Evolutionary conservation across 2,329 filamentous ascomycete genomes (phyloP), one percentile per base, ranked within the genome.

Genomic region (Diaporthe capsici): DNA sequence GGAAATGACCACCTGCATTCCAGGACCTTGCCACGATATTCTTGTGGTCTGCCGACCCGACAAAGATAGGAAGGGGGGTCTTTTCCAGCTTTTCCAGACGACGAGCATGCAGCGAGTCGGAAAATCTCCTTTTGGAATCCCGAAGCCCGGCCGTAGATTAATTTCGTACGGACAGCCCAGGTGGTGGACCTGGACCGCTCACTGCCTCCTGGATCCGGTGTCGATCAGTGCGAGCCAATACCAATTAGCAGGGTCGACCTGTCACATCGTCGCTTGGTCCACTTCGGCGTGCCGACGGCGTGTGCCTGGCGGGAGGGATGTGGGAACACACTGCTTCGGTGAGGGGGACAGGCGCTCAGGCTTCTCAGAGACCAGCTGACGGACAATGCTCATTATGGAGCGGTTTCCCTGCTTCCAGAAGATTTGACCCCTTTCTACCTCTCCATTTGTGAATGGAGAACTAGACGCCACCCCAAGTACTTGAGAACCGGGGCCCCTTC

Each of bases 171-270:
- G 31, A 28, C 49, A 22, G 49, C n/a, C 49, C 49, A 55, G 34
- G 13, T 20, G 5, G 65, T 70, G 65, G 65, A 51, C 65, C 34
- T 4, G n/a, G n/a, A n/a, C 65, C 49, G n/a, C 17, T 55, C 65
- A 39, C 65, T 68, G 47, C 65, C 65, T 70, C 49, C 65, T 70
- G 65, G 49, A 31, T 17, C 65, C 65, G 34, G 37, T 55, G 65
- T 28, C n/a, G 49, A 55, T 55, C 65, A 55, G 65, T 70, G 34
- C 65, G n/a, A 39, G 10, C 65, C 65, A 55, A 55, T 70, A 42
- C 49, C n/a, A 42, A 55, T 70, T 42, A 25, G n/a, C 34, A 42
- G 34, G 49, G 65, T 42, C 61, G 65, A 55, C 31, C 49, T 70
- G 13, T 55, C 49, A 70, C 34, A 42, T 70, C 15, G 22, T 7